Conservation (phyloP, 1,284 basidiomycete genomes). For the Sanghuangporus weigelae region DNA sequence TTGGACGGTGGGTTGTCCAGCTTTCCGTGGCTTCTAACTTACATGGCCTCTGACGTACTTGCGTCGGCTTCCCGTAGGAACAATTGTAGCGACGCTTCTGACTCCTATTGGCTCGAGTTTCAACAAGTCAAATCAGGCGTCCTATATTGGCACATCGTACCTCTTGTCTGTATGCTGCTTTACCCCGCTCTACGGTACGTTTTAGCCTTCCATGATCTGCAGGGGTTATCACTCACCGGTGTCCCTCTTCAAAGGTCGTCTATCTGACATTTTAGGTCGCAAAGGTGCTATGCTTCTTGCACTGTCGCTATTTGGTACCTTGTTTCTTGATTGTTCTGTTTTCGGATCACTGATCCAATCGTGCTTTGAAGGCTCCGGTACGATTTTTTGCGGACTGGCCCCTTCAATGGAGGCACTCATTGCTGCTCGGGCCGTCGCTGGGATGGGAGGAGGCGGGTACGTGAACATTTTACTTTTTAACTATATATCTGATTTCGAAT, state of each 20-base stretch:
- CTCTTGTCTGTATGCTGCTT: slow-evolving; percentile 87
- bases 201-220: slow-evolving; percentile 10
- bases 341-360: slow-evolving; percentile 19
- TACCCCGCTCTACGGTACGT: slow-evolving; percentile 80
- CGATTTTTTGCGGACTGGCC: slow-evolving; percentile 76
- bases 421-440: slow-evolving; percentile 74
- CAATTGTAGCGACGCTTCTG: slow-evolving; percentile 73
- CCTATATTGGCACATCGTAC: slow-evolving; percentile 86
- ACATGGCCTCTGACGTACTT: slow-evolving; percentile 15
- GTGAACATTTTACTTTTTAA: slow-evolving; percentile 25
- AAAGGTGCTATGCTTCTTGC: slow-evolving; percentile 82
- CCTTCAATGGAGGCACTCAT: slow-evolving; percentile 83
- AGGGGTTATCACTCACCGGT: slow-evolving; percentile 18
- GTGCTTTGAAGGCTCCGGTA: slow-evolving; percentile 59
- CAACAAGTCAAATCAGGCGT: slow-evolving; percentile 71
- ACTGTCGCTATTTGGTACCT: slow-evolving; percentile 71
- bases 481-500: background rate
- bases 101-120: slow-evolving; percentile 78
- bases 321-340: slow-evolving; percentile 14
- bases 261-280: slow-evolving; percentile 84
- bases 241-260: slow-evolving; percentile 52
- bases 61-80: slow-evolving; percentile 40
- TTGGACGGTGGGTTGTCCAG: slow-evolving; percentile 56
- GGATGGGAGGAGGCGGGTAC: slow-evolving; percentile 88
- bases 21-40: slow-evolving; percentile 16